Evolutionary conservation across 2,329 filamentous ascomycete genomes (phyloP).

Genomic region (Cercospora nicotianae): DNA sequence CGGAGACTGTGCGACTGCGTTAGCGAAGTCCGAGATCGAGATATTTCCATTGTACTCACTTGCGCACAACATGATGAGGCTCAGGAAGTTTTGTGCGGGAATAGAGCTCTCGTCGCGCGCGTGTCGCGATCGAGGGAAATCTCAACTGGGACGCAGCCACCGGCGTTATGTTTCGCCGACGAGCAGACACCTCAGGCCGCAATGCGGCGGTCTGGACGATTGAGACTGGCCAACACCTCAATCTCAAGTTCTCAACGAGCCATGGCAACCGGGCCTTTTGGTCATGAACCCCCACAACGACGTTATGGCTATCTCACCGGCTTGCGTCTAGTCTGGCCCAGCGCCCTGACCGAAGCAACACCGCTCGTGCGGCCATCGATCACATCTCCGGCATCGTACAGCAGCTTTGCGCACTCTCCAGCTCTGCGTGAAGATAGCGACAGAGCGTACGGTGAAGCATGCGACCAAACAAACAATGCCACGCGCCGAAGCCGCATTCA

Average conservation of each 20-base stretch:
- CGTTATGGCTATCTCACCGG: constrained; percentile 6
- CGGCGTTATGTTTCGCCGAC: not conserved
- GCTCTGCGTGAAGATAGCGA: not conserved
- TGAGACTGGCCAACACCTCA: not conserved
- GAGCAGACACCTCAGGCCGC: not conserved
- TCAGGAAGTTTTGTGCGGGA: not conserved
- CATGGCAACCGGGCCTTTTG: constrained; percentile 10
- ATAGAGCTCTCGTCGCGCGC: constrained; percentile 1
- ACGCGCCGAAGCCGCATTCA: not conserved
- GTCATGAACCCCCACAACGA: constrained; percentile 4
- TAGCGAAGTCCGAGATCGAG: not conserved
- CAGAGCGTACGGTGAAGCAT: not conserved
- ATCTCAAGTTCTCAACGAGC: not conserved
- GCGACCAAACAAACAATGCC: not conserved
- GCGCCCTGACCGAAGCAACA: constrained; percentile 3
- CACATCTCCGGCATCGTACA: not conserved
- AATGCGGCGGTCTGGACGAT: not conserved
- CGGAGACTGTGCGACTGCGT: constrained; percentile 68
- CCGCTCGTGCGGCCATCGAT: constrained; percentile 4
- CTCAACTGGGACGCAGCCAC: not conserved
- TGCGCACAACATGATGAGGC: constrained; percentile 41
- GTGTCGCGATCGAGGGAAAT: not conserved
- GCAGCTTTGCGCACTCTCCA: not conserved
- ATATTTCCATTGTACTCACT: constrained; percentile 32
- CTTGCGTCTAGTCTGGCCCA: not conserved